Percentiles rank a stretch among this genome's conserved stretches.
Evolutionary conservation across 345 rosid genomes (phyloP).

Genomic region (Salix udensis): DNA sequence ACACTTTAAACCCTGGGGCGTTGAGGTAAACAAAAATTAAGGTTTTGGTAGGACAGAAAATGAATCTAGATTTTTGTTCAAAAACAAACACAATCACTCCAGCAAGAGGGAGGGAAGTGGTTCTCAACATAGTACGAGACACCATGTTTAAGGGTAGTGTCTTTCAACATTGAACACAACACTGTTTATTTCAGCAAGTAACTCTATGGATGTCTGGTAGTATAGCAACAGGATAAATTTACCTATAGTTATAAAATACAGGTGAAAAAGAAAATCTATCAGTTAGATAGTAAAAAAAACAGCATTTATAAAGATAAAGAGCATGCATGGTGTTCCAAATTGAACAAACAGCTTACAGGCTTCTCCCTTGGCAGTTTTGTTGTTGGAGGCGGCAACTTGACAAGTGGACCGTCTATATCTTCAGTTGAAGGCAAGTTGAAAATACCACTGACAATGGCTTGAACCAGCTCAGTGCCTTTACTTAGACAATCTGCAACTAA

Average conservation of each 20-base stretch:
- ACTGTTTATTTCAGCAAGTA: no score
- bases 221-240: no score
- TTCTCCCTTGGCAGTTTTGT: constrained; percentile 82
- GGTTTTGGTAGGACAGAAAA: no score
- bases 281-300: no score
- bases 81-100: not conserved
- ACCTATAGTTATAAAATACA: no score
- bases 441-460: constrained; percentile 55
- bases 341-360: constrained; percentile 44
- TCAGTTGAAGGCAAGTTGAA: constrained; percentile 79
- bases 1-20: not conserved
- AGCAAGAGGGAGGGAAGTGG: no score
- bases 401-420: constrained; percentile 72
- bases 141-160: no score
- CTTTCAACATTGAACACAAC: no score
- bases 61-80: not conserved
- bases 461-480: constrained; percentile 69
- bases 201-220: no score
- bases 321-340: not conserved
- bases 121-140: no score
- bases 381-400: constrained; percentile 67
- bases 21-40: not conserved
- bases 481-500: constrained; percentile 53
- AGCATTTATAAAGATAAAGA: no score
- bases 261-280: no score